Conservation (phyloP, 2,329 filamentous ascomycete genomes). For the Tolypocladium guangdongense region DNA sequence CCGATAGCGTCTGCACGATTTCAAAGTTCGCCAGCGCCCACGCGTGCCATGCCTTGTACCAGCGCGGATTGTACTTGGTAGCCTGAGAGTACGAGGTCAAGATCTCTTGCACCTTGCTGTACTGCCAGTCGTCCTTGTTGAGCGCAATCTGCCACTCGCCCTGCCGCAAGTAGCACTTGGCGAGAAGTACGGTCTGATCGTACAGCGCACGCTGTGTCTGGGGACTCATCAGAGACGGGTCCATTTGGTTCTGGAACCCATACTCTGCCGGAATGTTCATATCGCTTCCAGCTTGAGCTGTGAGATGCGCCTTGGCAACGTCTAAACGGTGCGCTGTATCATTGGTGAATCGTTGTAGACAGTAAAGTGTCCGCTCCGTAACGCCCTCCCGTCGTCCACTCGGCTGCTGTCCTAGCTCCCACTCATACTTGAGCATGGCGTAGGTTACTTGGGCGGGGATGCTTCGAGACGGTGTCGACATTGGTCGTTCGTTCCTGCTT, state of each 20-base stretch:
- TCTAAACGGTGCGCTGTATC: conserved; percentile 47
- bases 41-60: conserved; percentile 99
- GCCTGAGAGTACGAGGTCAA: conserved; percentile 84
- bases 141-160: conserved; percentile 90
- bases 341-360: conserved; percentile 48
- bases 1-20: conserved; percentile 74
- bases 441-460: conserved; percentile 76
- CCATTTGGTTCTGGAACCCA: conserved; percentile 36
- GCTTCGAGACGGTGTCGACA: conserved; percentile 23
- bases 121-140: conserved; percentile 81
- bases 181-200: conserved; percentile 62
- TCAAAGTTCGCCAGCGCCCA: conserved; percentile 99
- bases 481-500: conserved; percentile 11
- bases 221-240: conserved; percentile 33
- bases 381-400: conserved; percentile 29
- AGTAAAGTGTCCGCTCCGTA: conserved; percentile 45
- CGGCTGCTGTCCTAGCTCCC: conserved; percentile 67
- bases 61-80: conserved; percentile 85
- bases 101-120: conserved; percentile 77
- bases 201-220: conserved; percentile 41
- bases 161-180: conserved; percentile 91
- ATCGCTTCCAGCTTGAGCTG: conserved; percentile 34
- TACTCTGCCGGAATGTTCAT: conserved; percentile 35
- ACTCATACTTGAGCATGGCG: conserved; percentile 94
- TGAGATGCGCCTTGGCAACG: conserved; percentile 39